Evolutionary conservation across 768 basidiomycete genomes (phyloP), one percentile per base, ranked within the genome.

Genomic region (Lactarius psammicola): DNA sequence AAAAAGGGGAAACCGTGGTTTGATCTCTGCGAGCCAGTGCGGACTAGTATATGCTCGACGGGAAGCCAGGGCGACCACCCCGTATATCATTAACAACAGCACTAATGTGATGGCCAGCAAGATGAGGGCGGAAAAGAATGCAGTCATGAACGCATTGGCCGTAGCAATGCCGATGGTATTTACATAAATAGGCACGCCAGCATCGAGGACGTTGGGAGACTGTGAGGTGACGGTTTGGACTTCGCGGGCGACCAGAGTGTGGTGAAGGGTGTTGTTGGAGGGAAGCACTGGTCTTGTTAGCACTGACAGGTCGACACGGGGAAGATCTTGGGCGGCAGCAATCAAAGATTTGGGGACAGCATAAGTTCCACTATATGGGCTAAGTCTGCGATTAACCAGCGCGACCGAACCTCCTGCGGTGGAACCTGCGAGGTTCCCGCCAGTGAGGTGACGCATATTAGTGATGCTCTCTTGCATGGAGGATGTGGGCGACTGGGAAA

Each of bases 101-200:
- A 74, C 82, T 17, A 84, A 53, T 18, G 83, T 76, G 67, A 92
- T 83, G 18, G 85, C 88, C 64, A 88, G 76, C 40, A 91, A 73
- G 60, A 92, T 85, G 70, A 98, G 81, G 11, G 80, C 79, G 56
- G 84, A 79, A 53, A 95, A 77, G 75, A 97, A 95, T n/a, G 87
- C 78, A 5, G 93, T 95, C 84, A 92, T 90, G 78, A 93, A 97
- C 8, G 89, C 89, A 76, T 97, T 95, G 62, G 89, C 89, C 0
- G 88, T 89, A 11, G 90, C 86, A 64, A 98, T 89, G 61, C 87
- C 84, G 30, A 92, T 75, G 17, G 85, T 83, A 72, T 89, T 94
- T 67, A 86, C 86, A 71, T 88, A 95, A 36, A 91, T 88, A 4
- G 94, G 92, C 28, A 96, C 76, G 26, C 94, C 95, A 23, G 90